phyloP scores from a whole-genome alignment of 371 early-diverging fungal species.

The Sanchytrium tribonematis region DNA sequence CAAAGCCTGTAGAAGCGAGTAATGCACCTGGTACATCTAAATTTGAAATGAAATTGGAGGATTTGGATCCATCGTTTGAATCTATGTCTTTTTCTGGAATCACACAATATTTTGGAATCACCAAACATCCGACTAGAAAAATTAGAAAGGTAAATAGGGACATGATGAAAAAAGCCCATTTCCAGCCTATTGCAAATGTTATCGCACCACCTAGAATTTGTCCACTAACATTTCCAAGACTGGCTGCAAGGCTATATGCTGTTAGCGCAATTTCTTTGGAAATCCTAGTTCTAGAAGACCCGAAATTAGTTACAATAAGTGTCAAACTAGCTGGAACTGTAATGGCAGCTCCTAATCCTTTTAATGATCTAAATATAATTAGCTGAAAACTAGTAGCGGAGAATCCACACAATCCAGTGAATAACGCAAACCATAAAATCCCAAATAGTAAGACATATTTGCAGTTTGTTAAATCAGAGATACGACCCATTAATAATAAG shows the following conservation, averaged over 20 bases:
- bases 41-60: too few species aligned
- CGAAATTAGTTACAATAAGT: constrained; percentile 13
- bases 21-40: too few species aligned
- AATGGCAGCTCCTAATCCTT: constrained; percentile 19
- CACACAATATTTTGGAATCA: too few species aligned
- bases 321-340: constrained; percentile 21
- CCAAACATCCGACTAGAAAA: constrained; percentile 9
- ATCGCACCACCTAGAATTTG: constrained; percentile 18
- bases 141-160: constrained; percentile 14
- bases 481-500: constrained; percentile 16
- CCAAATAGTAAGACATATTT: constrained; percentile 13
- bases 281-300: constrained; percentile 12
- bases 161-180: constrained; percentile 18
- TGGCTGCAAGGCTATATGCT: constrained; percentile 15
- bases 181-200: constrained; percentile 17
- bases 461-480: constrained; percentile 19
- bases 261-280: too few species aligned
- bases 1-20: too few species aligned
- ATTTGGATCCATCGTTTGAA: too few species aligned
- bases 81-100: too few species aligned
- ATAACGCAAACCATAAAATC: constrained; percentile 13
- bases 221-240: constrained; percentile 17
- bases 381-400: constrained; percentile 10
- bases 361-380: constrained; percentile 16
- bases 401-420: constrained; percentile 13